Evolutionary conservation across 2,329 filamentous ascomycete species (phyloP).

Genomic region (Cercospora zeina): DNA sequence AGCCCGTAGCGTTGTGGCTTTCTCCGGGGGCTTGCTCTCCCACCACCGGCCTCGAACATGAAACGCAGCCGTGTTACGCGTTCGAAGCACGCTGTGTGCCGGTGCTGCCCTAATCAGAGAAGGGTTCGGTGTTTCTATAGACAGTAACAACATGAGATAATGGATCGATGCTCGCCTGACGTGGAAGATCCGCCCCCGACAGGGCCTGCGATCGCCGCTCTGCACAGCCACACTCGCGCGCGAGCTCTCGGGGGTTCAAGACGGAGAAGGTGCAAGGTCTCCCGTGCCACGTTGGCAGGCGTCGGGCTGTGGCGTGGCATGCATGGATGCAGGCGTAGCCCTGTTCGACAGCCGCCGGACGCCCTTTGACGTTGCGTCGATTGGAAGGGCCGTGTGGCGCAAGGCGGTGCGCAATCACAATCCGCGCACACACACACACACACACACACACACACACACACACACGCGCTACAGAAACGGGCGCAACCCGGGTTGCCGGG

Average conservation of each 20-base stretch:
- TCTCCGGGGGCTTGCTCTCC: slow-evolving; percentile 3
- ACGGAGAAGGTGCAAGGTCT: slow-evolving; percentile 18
- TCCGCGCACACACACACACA: no score
- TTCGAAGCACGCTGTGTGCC: background rate
- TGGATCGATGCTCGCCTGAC: slow-evolving; percentile 17
- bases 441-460: no score
- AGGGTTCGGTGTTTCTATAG: background rate
- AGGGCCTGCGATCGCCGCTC: slow-evolving; percentile 8
- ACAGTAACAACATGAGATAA: slow-evolving; percentile 4
- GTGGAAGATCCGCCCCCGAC: slow-evolving; percentile 15
- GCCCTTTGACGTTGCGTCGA: slow-evolving; percentile 9
- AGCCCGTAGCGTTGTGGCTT: background rate
- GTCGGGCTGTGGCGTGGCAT: slow-evolving; percentile 10
- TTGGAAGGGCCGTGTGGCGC: slow-evolving; percentile 6
- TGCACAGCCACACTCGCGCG: slow-evolving; percentile 16
- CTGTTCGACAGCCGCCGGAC: slow-evolving; percentile 3
- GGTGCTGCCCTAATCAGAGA: background rate
- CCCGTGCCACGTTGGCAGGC: slow-evolving; percentile 14
- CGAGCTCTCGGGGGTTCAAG: background rate
- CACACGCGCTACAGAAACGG: background rate
- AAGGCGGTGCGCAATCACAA: slow-evolving; percentile 6
- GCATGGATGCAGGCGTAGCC: slow-evolving; percentile 7
- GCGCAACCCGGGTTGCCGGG: slow-evolving; percentile 15
- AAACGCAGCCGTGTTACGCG: slow-evolving; percentile 17
- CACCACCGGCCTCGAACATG: slow-evolving; percentile 15